Evolutionary conservation across 2,329 filamentous ascomycete species (phyloP), one percentile per base, ranked within the genome.

Genomic region (Penicillium palitans): DNA sequence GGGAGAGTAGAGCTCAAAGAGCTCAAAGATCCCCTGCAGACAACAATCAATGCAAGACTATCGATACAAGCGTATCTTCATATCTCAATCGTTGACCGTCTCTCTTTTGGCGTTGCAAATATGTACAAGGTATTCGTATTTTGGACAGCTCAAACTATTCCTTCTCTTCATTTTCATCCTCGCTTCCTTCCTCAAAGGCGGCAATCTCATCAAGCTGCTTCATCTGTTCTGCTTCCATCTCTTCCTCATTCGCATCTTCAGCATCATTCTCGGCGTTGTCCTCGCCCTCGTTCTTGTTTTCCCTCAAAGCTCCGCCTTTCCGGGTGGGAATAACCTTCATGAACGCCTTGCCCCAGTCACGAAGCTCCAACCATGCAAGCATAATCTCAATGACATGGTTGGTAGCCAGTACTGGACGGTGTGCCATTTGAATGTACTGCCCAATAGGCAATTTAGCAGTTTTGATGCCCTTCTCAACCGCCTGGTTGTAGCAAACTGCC

Each of bases 331-430:
- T 93, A 4, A 96, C 91, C 51, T 85, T 83, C 76, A 93, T 78
- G 72, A 99, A 99, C 0, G 95, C 93, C 70, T 90, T 81, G 1
- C 89, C 93, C 95, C 95, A 99, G 73, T 98, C 90, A 2, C 90
- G 90, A 49, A 85, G 86, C 75, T 97, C 91, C 55, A 99, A 76
- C 92, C 93, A 99, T 64, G 87, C 87, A 46, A 96, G 78, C 91
- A 99, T 96, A 62, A 99, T 98, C 76, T 98, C 93, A 47, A 95
- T 85, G 1, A 99, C 95, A 70, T 99, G 95, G 71, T 98, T 99
- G 8, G 93, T 97, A 4, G 93, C 88, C 57, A 99, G 79, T 5
- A 99, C 90, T 67, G 89, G 86, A 33, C 95, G 86, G 67, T 89
- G 93, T 56, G 88, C 84, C 90, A 99, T 96, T 63, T 91, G 84